These are phyloP conservation scores for Pneumocystis murina DNA, from an alignment of 1,139 yeast species.

Conservation along the genomic window DNA sequence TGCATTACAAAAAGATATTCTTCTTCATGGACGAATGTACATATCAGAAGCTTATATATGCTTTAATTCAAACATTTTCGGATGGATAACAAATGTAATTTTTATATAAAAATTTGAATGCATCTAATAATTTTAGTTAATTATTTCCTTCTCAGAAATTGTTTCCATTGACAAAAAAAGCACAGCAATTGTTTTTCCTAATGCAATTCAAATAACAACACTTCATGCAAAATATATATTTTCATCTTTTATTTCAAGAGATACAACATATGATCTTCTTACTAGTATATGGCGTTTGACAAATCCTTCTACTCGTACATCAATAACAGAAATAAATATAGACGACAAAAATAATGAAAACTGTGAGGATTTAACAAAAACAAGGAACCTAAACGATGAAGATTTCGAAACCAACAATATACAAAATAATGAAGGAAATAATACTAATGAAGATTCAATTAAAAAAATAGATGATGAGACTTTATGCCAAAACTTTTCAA, in stretches of 20 bases:
- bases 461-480: background rate
- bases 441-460: conserved; percentile 6
- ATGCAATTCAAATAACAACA: conserved; percentile 70
- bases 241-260: conserved; percentile 79
- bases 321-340: conserved; percentile 24
- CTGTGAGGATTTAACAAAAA: conserved; percentile 14
- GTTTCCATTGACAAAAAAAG: conserved; percentile 59
- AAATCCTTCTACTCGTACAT: conserved; percentile 25
- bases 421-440: conserved; percentile 17
- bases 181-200: conserved; percentile 83
- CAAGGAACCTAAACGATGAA: conserved; percentile 9
- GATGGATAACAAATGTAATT: conserved; percentile 64
- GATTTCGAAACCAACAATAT: conserved; percentile 15
- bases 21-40: conserved; percentile 82
- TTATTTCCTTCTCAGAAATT: conserved; percentile 59
- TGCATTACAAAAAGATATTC: conserved; percentile 73
- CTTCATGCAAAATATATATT: conserved; percentile 43
- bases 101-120: background rate
- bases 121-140: conserved; percentile 22
- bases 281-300: conserved; percentile 24
- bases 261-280: conserved; percentile 56
- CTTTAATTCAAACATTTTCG: conserved; percentile 80
- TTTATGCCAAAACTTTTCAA: background rate
- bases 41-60: conserved; percentile 69
- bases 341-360: conserved; percentile 15